Base-by-base conservation (phyloP, 306 rosid species). In the Coriaria nepalensis region DNA sequence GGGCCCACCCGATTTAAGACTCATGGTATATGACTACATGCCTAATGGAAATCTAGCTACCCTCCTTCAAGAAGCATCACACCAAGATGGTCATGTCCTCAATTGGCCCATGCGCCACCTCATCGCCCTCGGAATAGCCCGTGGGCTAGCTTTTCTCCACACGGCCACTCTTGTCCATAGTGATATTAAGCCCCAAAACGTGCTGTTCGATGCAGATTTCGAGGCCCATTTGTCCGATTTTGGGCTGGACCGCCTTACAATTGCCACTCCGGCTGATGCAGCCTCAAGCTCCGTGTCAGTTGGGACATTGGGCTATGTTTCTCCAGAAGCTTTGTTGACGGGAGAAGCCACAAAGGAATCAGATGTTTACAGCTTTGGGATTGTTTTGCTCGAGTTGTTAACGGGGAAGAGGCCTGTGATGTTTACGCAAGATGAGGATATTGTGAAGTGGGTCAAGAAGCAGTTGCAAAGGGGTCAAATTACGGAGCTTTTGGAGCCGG, bases 101-200 rank as follows among this genome's bases (percentile, higher is more conserved):
- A 87, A 87, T 55, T 87, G 96, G 96, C 96, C 96, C 63, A 87
- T 87, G 96, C 79, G 96, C 29, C 96, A 87, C 61, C 93, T 87
- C 71, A 87, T 87, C 54, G 94, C 96, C 4, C 81, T 87, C 0
- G 96, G 96, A 40, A 76, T 87, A 5, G 93, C 96, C 40, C 93
- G 96, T 32, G 96, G 96, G 13, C 29, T 87, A 50, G 93, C 93
- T 41, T 87, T 83, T 66, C 76, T 87, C 8, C 96, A 87, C 72
- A 78, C 78, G 3, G 78, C 88, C 46, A 37, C 94, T 43, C 57
- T 64, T 13, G 84, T 87, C 33, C 96, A 87, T 4, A 87, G 86
- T 4, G 93, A 83, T 14, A 71, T 87, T 9, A 87, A 83, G 60
- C 96, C 96, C 1, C 96, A 80, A 39, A 87, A 51, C 32, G 78